Percentiles rank a stretch among this genome's conserved stretches.
Evolutionary conservation across 305 asterid genomes (phyloP).

Genomic region (Solanum hybrid): DNA sequence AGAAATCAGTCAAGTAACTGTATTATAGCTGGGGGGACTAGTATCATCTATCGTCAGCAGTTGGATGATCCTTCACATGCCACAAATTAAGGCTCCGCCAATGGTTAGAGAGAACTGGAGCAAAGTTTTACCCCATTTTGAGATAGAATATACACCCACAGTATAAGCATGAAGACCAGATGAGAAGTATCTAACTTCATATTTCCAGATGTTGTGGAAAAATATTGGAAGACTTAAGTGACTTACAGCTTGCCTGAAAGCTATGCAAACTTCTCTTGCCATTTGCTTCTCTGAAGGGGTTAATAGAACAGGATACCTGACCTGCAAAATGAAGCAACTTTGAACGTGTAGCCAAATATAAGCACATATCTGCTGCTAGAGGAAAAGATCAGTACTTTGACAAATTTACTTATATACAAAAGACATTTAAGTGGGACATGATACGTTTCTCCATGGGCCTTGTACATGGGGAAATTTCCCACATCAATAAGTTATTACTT

Average conservation of each 20-base stretch:
- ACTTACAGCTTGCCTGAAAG: slow-evolving; percentile 92
- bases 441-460: background rate
- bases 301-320: slow-evolving; percentile 89
- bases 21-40: background rate
- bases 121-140: background rate
- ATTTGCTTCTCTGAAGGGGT: slow-evolving; percentile 92
- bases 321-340: slow-evolving; percentile 35
- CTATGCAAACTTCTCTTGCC: slow-evolving; percentile 93
- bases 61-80: slow-evolving; percentile 1
- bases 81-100: background rate
- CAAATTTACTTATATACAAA: background rate
- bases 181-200: background rate
- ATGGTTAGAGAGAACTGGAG: background rate
- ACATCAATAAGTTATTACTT: background rate
- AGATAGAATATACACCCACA: background rate
- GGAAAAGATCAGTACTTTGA: background rate
- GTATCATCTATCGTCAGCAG: background rate
- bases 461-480: background rate
- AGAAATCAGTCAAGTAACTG: background rate
- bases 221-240: background rate
- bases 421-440: background rate
- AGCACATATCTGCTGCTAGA: background rate
- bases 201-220: background rate
- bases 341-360: background rate
- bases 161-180: background rate